Conservation (phyloP, 345 rosid species). For the Aquilaria sinensis region DNA sequence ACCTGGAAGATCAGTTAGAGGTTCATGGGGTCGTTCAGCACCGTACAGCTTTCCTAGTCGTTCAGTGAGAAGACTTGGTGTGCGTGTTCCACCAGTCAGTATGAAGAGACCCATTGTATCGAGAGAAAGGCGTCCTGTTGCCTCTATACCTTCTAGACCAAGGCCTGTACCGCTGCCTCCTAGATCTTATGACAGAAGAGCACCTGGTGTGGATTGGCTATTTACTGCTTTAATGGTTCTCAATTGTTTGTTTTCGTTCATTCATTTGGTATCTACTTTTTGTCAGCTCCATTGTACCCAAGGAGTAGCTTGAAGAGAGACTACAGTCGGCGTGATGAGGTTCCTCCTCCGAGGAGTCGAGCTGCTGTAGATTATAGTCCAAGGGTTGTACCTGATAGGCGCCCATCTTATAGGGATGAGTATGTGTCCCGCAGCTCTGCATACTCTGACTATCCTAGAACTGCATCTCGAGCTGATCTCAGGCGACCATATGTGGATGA, state of each 20-base stretch:
- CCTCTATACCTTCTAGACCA: slow-evolving; percentile 61
- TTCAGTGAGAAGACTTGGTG: slow-evolving; percentile 37
- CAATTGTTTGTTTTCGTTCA: neutral
- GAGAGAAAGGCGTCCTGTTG: slow-evolving; percentile 70
- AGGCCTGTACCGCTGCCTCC: slow-evolving; percentile 67
- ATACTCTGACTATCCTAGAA: slow-evolving; percentile 67
- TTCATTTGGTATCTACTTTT: slow-evolving; percentile 7
- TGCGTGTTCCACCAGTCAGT: slow-evolving; percentile 50
- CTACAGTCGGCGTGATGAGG: slow-evolving; percentile 65
- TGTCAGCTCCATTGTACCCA: slow-evolving; percentile 63
- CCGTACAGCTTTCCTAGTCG: slow-evolving; percentile 41
- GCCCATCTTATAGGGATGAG: slow-evolving; percentile 70
- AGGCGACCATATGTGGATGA: slow-evolving; percentile 85
- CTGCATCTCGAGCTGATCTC: slow-evolving; percentile 52
- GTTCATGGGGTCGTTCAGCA: slow-evolving; percentile 60
- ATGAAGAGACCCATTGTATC: slow-evolving; percentile 46
- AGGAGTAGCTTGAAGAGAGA: slow-evolving; percentile 82
- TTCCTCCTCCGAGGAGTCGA: slow-evolving; percentile 81
- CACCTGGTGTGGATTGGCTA: slow-evolving; percentile 49
- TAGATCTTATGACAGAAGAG: slow-evolving; percentile 83
- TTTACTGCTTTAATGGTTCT: neutral
- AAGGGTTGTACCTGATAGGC: slow-evolving; percentile 71
- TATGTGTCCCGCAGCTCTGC: slow-evolving; percentile 66
- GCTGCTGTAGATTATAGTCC: slow-evolving; percentile 67
- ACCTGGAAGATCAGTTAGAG: slow-evolving; percentile 50